Evolutionary conservation across 2,329 filamentous ascomycete species (phyloP), one percentile per base, ranked within the genome.

Genomic region (Periconia sp.): DNA sequence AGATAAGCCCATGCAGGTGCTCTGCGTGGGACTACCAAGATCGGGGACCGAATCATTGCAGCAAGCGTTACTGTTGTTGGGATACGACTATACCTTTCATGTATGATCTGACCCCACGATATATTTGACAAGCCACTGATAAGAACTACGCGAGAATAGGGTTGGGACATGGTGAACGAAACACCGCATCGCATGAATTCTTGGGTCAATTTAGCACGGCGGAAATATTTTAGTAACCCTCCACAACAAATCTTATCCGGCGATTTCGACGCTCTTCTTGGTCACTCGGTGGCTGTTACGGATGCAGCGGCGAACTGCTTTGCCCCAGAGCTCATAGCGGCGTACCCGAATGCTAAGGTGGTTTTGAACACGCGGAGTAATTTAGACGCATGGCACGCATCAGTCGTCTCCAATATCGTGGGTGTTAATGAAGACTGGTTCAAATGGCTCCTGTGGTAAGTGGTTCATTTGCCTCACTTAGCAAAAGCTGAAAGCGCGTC

Each of bases 281-380:
- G 73, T 34, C 48, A 66, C 19, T 72, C 60, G 40, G 72, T 65
- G 43, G 62, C 50, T 15, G 33, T 53, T 7, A 48, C 43, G 13
- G 50, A 53, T 36, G 43, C 46, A n/a, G 46, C 46, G 15, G 46
- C 50, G 13, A 46, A 44, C 30, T 43, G 38, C 18, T 53, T 53
- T 30, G 47, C 41, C 7, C 33, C 46, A 22, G 75, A 78, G 31
- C 58, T 79, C 29, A 56, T 77, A 46, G 67, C 72, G 38, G 53
- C 78, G 10, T 78, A 78, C 44, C 76, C 76, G 0, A 66, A 78
- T 17, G 74, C 74, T n/a, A 73, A 73, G 46, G 73, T 78, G 4
- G 68, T 79, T 17, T 34, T 46, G 19, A 54, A 48, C 13, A 39
- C 34, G 12, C 28, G 50, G 6, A n/a, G 17, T 5, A 29, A 36